A percentile compares a stretch with the other conserved stretches of the same genome.
phyloP scores from a whole-genome alignment of 164 flowering plant species.

The Nymphaea colorata region DNA sequence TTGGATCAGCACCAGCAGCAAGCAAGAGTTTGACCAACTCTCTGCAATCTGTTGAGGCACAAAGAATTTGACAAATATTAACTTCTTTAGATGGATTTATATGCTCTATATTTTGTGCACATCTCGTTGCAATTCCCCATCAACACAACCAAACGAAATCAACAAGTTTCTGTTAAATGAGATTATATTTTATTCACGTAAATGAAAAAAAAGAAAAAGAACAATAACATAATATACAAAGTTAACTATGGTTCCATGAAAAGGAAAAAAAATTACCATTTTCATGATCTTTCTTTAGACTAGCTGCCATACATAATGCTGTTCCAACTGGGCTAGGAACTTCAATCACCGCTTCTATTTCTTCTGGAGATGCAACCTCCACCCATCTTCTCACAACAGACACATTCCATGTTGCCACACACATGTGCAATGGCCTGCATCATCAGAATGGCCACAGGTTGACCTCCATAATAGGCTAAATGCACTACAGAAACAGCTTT shows the following conservation, averaged over 20 bases:
- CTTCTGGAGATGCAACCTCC: constrained; percentile 71
- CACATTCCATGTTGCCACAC: constrained; percentile 84
- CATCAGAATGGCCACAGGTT: not conserved
- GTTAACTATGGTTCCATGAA: not conserved
- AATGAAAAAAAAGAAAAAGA: too few relatives aligned
- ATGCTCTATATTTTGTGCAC: not conserved
- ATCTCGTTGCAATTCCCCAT: not conserved
- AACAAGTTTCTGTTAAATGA: not conserved
- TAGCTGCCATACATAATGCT: constrained; percentile 93
- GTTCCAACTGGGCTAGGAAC: constrained; percentile 77
- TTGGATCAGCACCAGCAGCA: constrained; percentile 90
- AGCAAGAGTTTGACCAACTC: constrained; percentile 74
- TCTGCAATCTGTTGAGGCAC: constrained; percentile 55
- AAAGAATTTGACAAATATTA: not conserved
- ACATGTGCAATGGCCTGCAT: constrained; percentile 85
- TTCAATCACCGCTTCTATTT: constrained; percentile 70
- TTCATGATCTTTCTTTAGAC: constrained; percentile 89
- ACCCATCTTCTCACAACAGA: constrained; percentile 84
- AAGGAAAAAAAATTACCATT: constrained; percentile 30
- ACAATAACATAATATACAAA: too few relatives aligned
- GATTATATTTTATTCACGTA: too few relatives aligned
- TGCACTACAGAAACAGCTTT: not conserved
- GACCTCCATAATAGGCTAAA: not conserved
- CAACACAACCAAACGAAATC: not conserved
- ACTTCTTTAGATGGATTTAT: not conserved